Percentiles rank a stretch among this genome's conserved stretches.
phyloP scores from a whole-genome alignment of 164 flowering plant genomes.

The Santalum album region DNA sequence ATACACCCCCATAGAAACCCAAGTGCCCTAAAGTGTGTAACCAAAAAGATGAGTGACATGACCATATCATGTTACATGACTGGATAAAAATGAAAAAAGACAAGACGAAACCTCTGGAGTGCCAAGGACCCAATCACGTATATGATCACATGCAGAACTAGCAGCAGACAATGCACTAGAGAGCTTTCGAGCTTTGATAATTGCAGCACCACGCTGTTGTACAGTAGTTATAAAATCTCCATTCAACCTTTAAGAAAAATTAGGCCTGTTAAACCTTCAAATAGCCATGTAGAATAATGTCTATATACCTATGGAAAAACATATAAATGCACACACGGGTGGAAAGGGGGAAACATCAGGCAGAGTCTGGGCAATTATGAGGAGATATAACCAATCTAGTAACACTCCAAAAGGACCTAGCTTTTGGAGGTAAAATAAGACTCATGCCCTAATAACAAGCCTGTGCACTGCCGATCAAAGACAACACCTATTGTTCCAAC shows the following conservation, averaged over 20 bases:
- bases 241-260: slow-evolving; percentile 50
- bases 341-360: too few species aligned
- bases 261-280: too few species aligned
- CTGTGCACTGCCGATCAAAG: too few species aligned
- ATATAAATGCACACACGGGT: too few species aligned
- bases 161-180: slow-evolving; percentile 99
- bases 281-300: too few species aligned
- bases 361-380: too few species aligned
- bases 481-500: too few species aligned
- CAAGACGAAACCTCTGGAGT: slow-evolving; percentile 66
- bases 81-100: not conserved
- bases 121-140: slow-evolving; percentile 98
- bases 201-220: slow-evolving; percentile 99
- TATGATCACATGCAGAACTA: slow-evolving; percentile 98
- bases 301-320: too few species aligned
- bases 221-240: slow-evolving; percentile 83
- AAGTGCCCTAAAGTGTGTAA: slow-evolving; percentile 56
- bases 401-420: too few species aligned
- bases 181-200: slow-evolving; percentile 91
- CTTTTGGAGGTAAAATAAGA: too few species aligned
- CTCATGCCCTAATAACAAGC: too few species aligned
- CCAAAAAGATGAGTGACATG: not conserved
- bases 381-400: too few species aligned
- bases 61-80: not conserved
- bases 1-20: slow-evolving; percentile 99